A percentile compares a stretch with the other conserved stretches of the same genome.
Evolutionary conservation across 306 rosid species (phyloP).

Genomic region (Notholithocarpus densiflorus): DNA sequence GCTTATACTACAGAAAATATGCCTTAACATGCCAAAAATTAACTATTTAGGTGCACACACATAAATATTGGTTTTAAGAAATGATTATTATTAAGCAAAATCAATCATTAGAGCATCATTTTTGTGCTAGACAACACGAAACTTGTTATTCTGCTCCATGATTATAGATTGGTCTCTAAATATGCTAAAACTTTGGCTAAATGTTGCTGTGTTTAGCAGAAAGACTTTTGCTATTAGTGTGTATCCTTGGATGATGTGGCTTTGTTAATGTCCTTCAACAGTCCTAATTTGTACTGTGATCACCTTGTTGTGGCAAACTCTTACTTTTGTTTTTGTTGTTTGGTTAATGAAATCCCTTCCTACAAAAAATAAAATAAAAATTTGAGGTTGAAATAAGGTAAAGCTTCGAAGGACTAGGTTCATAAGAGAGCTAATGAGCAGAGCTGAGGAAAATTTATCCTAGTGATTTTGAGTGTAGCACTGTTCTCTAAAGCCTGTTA

Average conservation of each 20-base stretch:
- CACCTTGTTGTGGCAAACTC: too few species aligned
- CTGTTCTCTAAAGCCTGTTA: background rate
- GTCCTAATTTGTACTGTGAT: too few species aligned
- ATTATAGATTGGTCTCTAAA: too few species aligned
- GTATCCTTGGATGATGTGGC: too few species aligned
- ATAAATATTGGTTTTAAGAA: background rate
- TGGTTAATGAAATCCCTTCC: too few species aligned
- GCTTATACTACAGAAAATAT: background rate
- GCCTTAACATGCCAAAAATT: background rate
- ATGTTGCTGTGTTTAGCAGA: too few species aligned
- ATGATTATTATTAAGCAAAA: background rate
- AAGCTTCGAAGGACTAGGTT: background rate
- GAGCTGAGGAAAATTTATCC: background rate
- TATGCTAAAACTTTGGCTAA: too few species aligned
- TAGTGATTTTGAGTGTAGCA: background rate
- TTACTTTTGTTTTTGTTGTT: too few species aligned
- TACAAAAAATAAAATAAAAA: background rate
- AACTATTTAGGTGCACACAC: background rate
- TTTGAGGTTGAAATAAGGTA: background rate
- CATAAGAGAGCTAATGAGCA: background rate
- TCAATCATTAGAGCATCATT: background rate
- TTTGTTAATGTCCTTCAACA: too few species aligned
- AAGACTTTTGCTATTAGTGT: too few species aligned
- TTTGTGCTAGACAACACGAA: background rate
- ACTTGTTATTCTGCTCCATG: background rate